phyloP scores from a whole-genome alignment of 73 alveolate genomes.

The Diophrys appendiculata region DNA sequence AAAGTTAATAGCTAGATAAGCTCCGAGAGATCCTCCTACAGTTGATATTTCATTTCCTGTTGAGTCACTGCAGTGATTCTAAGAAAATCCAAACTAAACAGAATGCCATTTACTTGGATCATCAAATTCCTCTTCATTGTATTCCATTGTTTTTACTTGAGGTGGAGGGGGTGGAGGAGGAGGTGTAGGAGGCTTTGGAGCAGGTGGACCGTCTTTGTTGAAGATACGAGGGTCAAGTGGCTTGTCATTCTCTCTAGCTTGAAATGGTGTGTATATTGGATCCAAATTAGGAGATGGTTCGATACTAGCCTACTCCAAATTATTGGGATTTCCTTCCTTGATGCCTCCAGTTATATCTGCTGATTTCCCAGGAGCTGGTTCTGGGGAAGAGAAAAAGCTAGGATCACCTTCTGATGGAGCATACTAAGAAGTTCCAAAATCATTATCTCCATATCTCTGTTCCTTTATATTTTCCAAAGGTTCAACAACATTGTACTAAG shows the following conservation, averaged over 20 bases:
- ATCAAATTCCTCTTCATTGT: background rate
- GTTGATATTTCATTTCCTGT: background rate
- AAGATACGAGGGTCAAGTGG: conserved; percentile 2
- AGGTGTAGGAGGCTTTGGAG: too few relatives aligned
- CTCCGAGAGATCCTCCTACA: background rate
- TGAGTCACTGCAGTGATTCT: background rate
- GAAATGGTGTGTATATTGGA: background rate
- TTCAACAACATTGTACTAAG: too few relatives aligned
- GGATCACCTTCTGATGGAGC: too few relatives aligned
- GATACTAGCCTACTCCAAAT: too few relatives aligned
- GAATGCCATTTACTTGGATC: background rate
- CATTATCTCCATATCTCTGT: too few relatives aligned
- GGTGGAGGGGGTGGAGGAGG: background rate
- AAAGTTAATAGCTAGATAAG: too few relatives aligned
- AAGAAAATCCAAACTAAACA: background rate
- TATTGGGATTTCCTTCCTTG: too few relatives aligned
- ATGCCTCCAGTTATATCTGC: too few relatives aligned
- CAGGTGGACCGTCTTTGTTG: background rate
- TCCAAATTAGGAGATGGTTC: background rate
- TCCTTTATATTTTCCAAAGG: too few relatives aligned
- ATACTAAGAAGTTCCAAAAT: too few relatives aligned
- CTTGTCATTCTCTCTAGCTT: background rate
- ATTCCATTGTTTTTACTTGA: background rate
- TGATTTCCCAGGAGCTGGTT: too few relatives aligned
- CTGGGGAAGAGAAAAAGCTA: too few relatives aligned